These are phyloP conservation scores for Magnaporthiopsis incrustans DNA, from an alignment of 2,329 filamentous ascomycete species.

Conservation along the genomic window DNA sequence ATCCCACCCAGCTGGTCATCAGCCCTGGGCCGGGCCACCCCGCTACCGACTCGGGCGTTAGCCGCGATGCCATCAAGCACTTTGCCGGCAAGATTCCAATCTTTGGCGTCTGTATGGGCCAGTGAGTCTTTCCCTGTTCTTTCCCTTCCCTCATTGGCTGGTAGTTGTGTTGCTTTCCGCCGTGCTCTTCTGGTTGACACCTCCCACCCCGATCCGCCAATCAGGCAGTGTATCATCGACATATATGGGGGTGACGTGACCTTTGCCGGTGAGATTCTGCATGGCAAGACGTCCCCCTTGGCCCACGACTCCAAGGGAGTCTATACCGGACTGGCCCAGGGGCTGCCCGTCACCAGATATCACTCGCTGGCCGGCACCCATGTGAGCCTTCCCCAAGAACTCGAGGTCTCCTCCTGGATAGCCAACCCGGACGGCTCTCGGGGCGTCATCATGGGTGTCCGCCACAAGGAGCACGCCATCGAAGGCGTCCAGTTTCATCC, in stretches of 20 bases:
- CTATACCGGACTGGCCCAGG: slow-evolving; percentile 71
- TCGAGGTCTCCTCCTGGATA: slow-evolving; percentile 90
- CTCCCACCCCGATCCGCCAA: background rate
- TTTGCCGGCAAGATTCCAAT: slow-evolving; percentile 94
- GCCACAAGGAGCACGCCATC: slow-evolving; percentile 84
- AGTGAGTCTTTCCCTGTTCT: slow-evolving; percentile 46
- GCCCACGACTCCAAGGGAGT: slow-evolving; percentile 88
- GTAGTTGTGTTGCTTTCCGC: background rate
- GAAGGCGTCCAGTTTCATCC: slow-evolving; percentile 98
- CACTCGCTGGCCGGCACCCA: slow-evolving; percentile 93
- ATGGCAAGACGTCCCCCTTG: slow-evolving; percentile 91
- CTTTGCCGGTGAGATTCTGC: slow-evolving; percentile 90
- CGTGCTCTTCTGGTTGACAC: background rate
- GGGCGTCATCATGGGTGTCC: slow-evolving; percentile 91
- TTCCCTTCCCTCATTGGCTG: background rate
- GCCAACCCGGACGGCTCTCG: slow-evolving; percentile 66
- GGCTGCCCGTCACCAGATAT: slow-evolving; percentile 84
- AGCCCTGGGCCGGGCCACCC: slow-evolving; percentile 95
- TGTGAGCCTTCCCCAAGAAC: slow-evolving; percentile 71
- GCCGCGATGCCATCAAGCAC: slow-evolving; percentile 80
- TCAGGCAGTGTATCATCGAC: slow-evolving; percentile 87
- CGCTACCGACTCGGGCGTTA: slow-evolving; percentile 82
- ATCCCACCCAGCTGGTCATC: slow-evolving; percentile 88
- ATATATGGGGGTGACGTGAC: slow-evolving; percentile 86
- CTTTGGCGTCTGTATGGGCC: slow-evolving; percentile 97